These are phyloP conservation scores for Aspergillus niger DNA, from an alignment of 2,329 filamentous ascomycete species.

Conservation along the genomic window DNA sequence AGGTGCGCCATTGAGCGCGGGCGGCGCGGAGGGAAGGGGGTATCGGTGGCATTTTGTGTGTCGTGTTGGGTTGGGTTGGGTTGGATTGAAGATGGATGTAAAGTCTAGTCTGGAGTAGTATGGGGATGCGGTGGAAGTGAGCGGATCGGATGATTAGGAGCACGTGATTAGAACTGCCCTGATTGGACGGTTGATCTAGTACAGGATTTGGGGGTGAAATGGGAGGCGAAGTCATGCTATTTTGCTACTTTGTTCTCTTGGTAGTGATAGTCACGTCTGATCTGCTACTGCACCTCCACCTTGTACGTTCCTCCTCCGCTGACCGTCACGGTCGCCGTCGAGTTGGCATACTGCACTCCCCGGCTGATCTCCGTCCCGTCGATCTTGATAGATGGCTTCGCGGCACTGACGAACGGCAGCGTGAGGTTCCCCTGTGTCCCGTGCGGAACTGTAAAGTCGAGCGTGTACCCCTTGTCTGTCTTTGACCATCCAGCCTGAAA, in stretches of 20 bases:
- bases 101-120: neutral
- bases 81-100: neutral
- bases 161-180: conserved; percentile 17
- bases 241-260: no score
- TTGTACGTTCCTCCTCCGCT: conserved; percentile 26
- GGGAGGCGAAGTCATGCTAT: neutral
- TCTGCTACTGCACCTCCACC: conserved; percentile 20
- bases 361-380: conserved; percentile 23
- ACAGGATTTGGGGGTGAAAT: neutral
- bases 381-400: conserved; percentile 29
- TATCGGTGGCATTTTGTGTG: conserved; percentile 16
- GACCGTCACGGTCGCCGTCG: conserved; percentile 24
- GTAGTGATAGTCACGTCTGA: no score
- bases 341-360: conserved; percentile 22
- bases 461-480: conserved; percentile 17
- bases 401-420: conserved; percentile 25
- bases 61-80: neutral
- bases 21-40: conserved; percentile 13
- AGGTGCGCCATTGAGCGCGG: conserved; percentile 27
- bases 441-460: conserved; percentile 26
- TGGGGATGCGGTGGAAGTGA: conserved; percentile 3
- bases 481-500: conserved; percentile 23
- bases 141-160: neutral
- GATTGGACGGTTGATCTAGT: conserved; percentile 1
- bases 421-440: conserved; percentile 26